Conservation (phyloP, 129 eudicot genomes). For the Pseudognaphalium luteoalbum region DNA sequence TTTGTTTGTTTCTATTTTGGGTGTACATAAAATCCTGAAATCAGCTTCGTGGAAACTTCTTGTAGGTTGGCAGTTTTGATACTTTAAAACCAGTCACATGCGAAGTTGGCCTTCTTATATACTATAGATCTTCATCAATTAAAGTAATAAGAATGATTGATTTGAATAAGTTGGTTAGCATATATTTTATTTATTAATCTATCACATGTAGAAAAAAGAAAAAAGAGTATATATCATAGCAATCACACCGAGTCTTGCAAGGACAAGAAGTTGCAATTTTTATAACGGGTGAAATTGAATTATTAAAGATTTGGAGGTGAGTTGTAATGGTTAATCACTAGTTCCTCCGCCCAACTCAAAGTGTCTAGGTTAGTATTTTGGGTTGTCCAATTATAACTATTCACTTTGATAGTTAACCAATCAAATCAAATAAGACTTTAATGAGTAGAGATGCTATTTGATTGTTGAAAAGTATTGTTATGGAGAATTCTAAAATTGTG, state of each 20-base stretch:
- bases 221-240: not conserved
- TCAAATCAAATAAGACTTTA: no score
- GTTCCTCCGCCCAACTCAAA: no score
- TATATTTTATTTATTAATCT: not conserved
- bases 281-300: not conserved
- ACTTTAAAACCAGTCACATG: not conserved
- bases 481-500: no score
- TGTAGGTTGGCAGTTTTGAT: slow-evolving; percentile 4
- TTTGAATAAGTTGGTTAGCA: not conserved
- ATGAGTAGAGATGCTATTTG: no score
- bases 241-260: not conserved
- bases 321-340: no score
- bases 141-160: not conserved
- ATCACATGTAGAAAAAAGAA: no score
- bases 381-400: no score
- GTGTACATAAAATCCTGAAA: not conserved
- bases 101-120: not conserved
- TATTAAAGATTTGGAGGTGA: no score
- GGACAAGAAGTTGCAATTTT: not conserved
- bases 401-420: no score
- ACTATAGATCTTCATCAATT: not conserved
- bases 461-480: no score
- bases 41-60: slow-evolving; percentile 3
- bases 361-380: no score
- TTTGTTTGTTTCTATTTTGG: not conserved